phyloP scores from a whole-genome alignment of 768 basidiomycete species.

The Inosperma sp. region DNA sequence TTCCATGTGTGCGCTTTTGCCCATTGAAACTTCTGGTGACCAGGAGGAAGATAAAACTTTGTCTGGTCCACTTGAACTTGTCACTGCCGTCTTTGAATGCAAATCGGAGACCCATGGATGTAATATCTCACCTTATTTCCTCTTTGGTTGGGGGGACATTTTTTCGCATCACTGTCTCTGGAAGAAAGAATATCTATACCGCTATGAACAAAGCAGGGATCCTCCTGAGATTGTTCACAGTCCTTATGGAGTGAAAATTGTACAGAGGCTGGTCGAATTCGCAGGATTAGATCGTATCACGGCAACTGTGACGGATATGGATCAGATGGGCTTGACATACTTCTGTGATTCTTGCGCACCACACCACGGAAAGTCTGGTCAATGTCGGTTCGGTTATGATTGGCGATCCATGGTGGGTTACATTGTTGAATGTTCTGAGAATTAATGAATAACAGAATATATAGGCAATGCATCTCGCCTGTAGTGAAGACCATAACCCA shows the following conservation, averaged over 20 bases:
- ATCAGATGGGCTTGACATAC: constrained; percentile 9
- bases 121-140: not conserved
- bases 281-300: constrained; percentile 1
- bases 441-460: not conserved
- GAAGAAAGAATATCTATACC: not conserved
- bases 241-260: not conserved
- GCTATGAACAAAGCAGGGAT: not conserved
- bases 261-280: not conserved
- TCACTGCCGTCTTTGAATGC: constrained; percentile 1
- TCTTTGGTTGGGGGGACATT: constrained; percentile 4
- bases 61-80: not conserved
- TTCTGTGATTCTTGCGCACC: constrained; percentile 4
- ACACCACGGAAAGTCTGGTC: not conserved
- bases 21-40: not conserved
- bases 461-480: not conserved
- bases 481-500: not conserved
- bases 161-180: constrained; percentile 4
- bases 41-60: not conserved
- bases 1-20: not conserved
- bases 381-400: not conserved
- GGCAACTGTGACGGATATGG: constrained; percentile 10
- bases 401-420: constrained; percentile 2
- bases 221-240: not conserved
- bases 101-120: not conserved
- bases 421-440: not conserved